These are phyloP conservation scores for Discostella stelligera DNA, from an alignment of 352 stramenopile genomes.

Conservation along the genomic window DNA sequence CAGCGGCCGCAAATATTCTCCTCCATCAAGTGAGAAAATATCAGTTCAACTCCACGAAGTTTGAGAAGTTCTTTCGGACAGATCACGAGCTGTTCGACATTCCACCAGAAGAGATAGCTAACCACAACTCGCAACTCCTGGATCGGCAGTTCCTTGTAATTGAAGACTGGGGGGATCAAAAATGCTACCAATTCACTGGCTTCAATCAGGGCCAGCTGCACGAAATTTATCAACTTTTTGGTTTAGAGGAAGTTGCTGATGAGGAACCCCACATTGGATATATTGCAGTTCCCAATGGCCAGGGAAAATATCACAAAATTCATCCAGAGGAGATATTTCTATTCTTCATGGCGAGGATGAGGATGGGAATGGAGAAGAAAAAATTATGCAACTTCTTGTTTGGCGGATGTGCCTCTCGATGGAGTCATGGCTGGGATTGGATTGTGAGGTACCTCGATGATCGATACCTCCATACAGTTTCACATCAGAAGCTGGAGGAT, in stretches of 20 bases:
- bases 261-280: background rate
- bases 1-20: background rate
- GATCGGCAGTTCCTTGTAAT: conserved; percentile 9
- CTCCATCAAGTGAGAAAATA: background rate
- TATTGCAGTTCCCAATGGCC: conserved; percentile 2
- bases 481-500: conserved; percentile 23
- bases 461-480: conserved; percentile 27
- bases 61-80: background rate
- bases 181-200: conserved; percentile 19
- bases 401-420: conserved; percentile 21
- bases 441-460: conserved; percentile 36
- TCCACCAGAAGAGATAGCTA: background rate
- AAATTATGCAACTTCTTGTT: conserved; percentile 32
- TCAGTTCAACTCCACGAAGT: background rate
- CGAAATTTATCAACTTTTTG: conserved; percentile 22
- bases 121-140: background rate
- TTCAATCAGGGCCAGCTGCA: conserved; percentile 18
- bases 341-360: conserved; percentile 27
- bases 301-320: conserved; percentile 17
- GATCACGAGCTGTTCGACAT: conserved; percentile 1
- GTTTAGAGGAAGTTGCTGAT: conserved; percentile 15
- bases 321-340: conserved; percentile 39
- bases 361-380: conserved; percentile 19
- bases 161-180: conserved; percentile 7
- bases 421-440: conserved; percentile 24